phyloP scores from a whole-genome alignment of 1,284 basidiomycete species.

The Stygiomarasmius scandens region DNA sequence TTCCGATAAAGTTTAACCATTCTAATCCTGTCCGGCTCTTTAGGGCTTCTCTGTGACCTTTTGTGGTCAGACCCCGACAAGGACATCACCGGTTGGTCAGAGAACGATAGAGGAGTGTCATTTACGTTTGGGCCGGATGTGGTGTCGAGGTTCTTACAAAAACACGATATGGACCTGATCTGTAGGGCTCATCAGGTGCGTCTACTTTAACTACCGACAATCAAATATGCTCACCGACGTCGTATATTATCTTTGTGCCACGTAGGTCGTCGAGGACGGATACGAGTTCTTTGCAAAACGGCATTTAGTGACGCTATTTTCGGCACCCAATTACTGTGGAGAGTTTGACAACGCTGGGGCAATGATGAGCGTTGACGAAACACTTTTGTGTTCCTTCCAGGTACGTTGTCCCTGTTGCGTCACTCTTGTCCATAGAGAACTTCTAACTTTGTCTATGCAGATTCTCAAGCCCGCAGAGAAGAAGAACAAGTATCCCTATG shows the following conservation, averaged over 20 bases:
- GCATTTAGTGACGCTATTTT: slow-evolving; percentile 96
- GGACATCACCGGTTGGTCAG: slow-evolving; percentile 99
- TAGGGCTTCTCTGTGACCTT: slow-evolving; percentile 92
- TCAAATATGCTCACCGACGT: neutral
- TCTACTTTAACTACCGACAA: slow-evolving; percentile 11
- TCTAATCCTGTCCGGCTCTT: neutral
- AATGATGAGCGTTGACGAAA: slow-evolving; percentile 99
- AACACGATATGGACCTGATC: slow-evolving; percentile 99
- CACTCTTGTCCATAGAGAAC: neutral
- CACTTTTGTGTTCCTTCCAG: slow-evolving; percentile 97
- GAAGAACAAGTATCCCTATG: slow-evolving; percentile 92
- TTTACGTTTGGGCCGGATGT: slow-evolving; percentile 99
- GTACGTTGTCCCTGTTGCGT: slow-evolving; percentile 46
- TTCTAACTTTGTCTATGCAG: slow-evolving; percentile 40
- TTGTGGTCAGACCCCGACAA: slow-evolving; percentile 99
- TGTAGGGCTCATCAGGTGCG: slow-evolving; percentile 95
- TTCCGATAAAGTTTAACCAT: neutral
- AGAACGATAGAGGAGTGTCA: slow-evolving; percentile 98
- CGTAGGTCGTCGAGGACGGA: slow-evolving; percentile 94
- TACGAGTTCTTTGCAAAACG: slow-evolving; percentile 99
- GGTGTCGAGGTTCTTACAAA: slow-evolving; percentile 96
- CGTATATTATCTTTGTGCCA: neutral
- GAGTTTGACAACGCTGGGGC: slow-evolving; percentile 99
- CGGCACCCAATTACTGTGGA: slow-evolving; percentile 97
- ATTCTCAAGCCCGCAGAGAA: slow-evolving; percentile 99